Conservation (phyloP, 2,329 filamentous ascomycete species). For the Gaeumannomyces tritici region DNA sequence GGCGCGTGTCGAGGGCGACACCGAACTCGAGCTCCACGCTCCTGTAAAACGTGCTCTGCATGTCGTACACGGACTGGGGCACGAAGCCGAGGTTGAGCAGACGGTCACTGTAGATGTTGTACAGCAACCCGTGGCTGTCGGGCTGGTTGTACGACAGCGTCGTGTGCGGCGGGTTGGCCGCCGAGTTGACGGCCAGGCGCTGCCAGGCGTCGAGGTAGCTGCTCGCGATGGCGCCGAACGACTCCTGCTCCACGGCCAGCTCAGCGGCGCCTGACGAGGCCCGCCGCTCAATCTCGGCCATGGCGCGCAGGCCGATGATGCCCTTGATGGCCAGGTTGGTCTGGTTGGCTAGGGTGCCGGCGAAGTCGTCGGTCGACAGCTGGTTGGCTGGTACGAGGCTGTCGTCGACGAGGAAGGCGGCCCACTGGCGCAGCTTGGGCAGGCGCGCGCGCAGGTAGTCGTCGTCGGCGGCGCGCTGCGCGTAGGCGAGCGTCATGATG, state of each 20-base stretch:
- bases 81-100: conserved; percentile 71
- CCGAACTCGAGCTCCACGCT: conserved; percentile 65
- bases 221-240: conserved; percentile 8
- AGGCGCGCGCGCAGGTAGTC: conserved; percentile 53
- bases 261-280: conserved; percentile 43
- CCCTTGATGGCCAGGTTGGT: conserved; percentile 70
- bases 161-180: conserved; percentile 52
- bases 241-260: conserved; percentile 29
- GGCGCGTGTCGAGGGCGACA: conserved; percentile 72
- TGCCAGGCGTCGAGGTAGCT: conserved; percentile 68
- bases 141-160: conserved; percentile 69
- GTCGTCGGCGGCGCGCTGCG: conserved; percentile 36
- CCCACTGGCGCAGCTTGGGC: conserved; percentile 61
- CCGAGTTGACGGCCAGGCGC: conserved; percentile 56
- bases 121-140: conserved; percentile 48
- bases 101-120: conserved; percentile 75
- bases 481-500: conserved; percentile 53
- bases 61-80: conserved; percentile 63
- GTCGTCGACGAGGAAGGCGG: conserved; percentile 60
- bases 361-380: conserved; percentile 70
- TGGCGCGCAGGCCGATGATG: conserved; percentile 70
- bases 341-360: conserved; percentile 63
- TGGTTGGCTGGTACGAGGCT: conserved; percentile 62
- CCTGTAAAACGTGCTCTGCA: conserved; percentile 69
- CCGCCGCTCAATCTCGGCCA: conserved; percentile 44